Evolutionary conservation across 192 early-diverging fungal genomes (phyloP), one percentile per base, ranked within the genome.

Genomic region (Allomyces macrogynus): DNA sequence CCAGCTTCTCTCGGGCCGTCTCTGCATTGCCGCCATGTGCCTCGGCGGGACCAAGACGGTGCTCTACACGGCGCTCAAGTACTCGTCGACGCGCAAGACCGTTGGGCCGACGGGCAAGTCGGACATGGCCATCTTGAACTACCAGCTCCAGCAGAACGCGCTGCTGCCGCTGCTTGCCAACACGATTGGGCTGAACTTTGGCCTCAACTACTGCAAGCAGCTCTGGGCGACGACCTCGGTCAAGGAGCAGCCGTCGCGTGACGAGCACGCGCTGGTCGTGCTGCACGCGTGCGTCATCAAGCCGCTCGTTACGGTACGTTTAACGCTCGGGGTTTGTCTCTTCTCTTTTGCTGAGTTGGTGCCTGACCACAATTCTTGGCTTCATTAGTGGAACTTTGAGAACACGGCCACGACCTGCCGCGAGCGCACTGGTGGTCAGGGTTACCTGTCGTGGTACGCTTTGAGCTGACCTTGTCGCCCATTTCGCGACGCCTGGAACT

Each of bases 251-350:
- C 57, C 75, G 68, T 73, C 76, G 22, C 66, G 69, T 10, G 64
- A 65, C 5, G 80, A 85, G 66, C 78, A 73, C 32, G 73, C 73
- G 1, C 83, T 86, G 67, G 77, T 89, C 26, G 79, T 87, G 24
- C 76, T 84, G 23, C 76, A 87, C 18, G 84, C 81, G 70, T 89
- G 87, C 67, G 84, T 87, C 9, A 87, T 89, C 74, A 89, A 89
- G 72, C 86, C 86, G 7, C 72, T 87, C 10, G 71, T 87, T 4
- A 79, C 81, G 32, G 32, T 40, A 40, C 32, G 32, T 8, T 40
- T 7, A 40, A 40, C 7, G 32, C 32, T 40, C 7, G 32, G 32
- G 0, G 32, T n/a, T n/a, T 40, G 32, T 7, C 32, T 40, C 7
- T 8, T 40, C 3, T 8, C 32, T 8, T 3, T 40, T 40, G 4